Evolutionary conservation across 108 stramenopile species (phyloP), one percentile per base, ranked within the genome.

Genomic region (Bacterosira constricta): DNA sequence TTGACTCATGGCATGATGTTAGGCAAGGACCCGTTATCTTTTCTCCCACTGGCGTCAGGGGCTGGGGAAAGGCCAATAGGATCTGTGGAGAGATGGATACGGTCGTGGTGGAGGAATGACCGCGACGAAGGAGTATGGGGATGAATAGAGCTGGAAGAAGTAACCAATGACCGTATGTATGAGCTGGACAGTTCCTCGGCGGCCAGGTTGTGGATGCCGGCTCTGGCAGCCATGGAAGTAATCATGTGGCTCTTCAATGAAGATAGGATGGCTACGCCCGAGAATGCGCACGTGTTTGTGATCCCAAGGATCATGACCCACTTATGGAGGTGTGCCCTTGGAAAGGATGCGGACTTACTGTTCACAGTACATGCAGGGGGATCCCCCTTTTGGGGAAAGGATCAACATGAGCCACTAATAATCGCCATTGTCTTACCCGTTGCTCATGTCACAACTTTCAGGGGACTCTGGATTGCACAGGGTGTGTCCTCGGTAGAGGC

Each of bases 41-140:
- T 20, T 17, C 12, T 75, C 0, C 73, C 73, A 0, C 30, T 67
- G 17, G 38, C 58, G 29, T 35, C 42, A 6, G 51, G 42, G 4
- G 65, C 73, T 0, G 53, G 29, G 4, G 42, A 55, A 0, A 32
- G 73, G 1, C 13, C 37, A 10, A 0, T 9, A 0, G 73, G 66
- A 0, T 18, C 44, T 11, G 63, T 73, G 8, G n/a, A 18, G 20
- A 25, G 34, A 0, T 73, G 52, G 72, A 34, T 73, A 0, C 0
- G 29, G 3, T 35, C 42, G 1, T 75, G 73, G 65, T 67, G 66
- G 66, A 31, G 35, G 2, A 38, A n/a, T n/a, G n/a, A n/a, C n/a
- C n/a, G 23, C 31, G 10, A 2, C 0, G 15, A 38, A 30, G 73
- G 3, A 1, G 23, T 45, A 5, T 74, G 66, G 66, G 39, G 63